Evolutionary conservation across 352 stramenopile genomes (phyloP).

Genomic region (Pythium periplocum): DNA sequence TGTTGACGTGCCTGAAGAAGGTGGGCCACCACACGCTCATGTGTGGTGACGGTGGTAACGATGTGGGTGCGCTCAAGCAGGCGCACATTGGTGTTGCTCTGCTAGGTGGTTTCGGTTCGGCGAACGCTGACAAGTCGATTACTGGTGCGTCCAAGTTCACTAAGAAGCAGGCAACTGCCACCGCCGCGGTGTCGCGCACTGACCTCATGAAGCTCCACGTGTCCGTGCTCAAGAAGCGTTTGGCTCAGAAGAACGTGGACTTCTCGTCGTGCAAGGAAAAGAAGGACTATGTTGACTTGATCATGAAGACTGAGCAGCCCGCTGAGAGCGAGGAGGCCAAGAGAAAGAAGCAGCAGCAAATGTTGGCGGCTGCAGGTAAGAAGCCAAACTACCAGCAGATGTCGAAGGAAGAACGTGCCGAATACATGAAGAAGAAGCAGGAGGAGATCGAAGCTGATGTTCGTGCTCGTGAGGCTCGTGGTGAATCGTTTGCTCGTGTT

Average conservation of each 20-base stretch:
- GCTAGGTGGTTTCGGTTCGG: constrained; percentile 75
- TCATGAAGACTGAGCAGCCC: constrained; percentile 60
- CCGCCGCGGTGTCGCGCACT: constrained; percentile 33
- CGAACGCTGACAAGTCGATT: constrained; percentile 84
- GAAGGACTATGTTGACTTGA: constrained; percentile 74
- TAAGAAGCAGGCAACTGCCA: constrained; percentile 46
- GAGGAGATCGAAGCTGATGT: constrained; percentile 80
- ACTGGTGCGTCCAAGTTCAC: constrained; percentile 74
- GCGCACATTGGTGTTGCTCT: constrained; percentile 83
- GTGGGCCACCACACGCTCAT: constrained; percentile 93
- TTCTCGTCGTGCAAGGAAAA: constrained; percentile 69
- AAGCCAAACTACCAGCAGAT: constrained; percentile 53
- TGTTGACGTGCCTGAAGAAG: constrained; percentile 94
- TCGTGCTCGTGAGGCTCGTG: constrained; percentile 61
- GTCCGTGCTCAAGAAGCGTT: constrained; percentile 80
- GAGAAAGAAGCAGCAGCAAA: constrained; percentile 52
- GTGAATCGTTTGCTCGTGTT: constrained; percentile 83
- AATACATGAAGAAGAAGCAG: constrained; percentile 79
- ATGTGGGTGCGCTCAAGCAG: constrained; percentile 95
- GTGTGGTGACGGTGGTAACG: constrained; percentile 98
- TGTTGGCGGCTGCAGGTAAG: constrained; percentile 32
- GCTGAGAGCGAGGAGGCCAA: constrained; percentile 33
- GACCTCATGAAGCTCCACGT: constrained; percentile 83
- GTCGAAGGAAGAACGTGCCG: constrained; percentile 82
- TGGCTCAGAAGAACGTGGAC: constrained; percentile 65